Evolutionary conservation across 202 grass and related monocot genomes (phyloP).

Genomic region (Hordeum pubiflorum): DNA sequence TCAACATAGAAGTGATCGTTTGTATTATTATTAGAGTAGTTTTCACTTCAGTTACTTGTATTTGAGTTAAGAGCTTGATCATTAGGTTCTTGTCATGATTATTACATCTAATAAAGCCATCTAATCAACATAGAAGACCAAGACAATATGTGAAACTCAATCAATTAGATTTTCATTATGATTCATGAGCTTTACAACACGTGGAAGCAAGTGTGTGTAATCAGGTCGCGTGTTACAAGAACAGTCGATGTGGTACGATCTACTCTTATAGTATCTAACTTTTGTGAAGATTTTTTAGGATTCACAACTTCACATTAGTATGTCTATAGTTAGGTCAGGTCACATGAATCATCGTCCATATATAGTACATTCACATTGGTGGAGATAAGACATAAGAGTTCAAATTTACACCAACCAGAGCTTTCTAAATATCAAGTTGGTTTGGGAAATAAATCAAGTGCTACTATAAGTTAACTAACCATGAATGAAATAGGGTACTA

Average conservation of each 20-base stretch:
- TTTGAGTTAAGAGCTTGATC: background rate
- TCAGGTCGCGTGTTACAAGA: background rate
- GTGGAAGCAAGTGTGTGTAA: constrained; percentile 11
- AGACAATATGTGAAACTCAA: background rate
- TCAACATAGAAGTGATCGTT: too few species aligned
- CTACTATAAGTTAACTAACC: background rate
- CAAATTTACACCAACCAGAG: background rate
- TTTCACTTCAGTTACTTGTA: background rate
- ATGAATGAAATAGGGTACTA: background rate
- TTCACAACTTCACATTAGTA: background rate
- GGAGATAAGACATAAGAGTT: background rate
- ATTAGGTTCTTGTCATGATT: background rate
- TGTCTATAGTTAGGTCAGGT: background rate
- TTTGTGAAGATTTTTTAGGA: background rate
- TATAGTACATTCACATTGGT: background rate
- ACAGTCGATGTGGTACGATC: background rate
- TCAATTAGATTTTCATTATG: background rate
- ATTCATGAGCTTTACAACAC: constrained; percentile 10
- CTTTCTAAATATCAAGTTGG: background rate
- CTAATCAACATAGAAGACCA: background rate
- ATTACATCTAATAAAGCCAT: background rate
- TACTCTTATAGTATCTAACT: background rate
- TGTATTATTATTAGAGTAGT: background rate
- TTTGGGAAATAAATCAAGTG: background rate
- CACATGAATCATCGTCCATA: background rate